Conservation (phyloP, 257 asterid species). For the Solanum habrochaites region DNA sequence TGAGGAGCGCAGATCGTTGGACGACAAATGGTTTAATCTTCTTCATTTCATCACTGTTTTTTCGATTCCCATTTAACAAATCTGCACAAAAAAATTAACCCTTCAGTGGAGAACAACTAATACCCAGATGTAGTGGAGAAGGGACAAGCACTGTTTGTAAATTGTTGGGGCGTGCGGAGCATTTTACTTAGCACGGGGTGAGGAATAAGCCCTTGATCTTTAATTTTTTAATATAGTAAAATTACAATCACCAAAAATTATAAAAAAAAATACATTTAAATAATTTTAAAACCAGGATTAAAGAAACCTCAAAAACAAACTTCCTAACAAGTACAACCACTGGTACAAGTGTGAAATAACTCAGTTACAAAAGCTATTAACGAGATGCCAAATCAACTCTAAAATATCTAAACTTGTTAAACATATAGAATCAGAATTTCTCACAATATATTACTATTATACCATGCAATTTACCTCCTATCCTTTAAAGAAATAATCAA, state of each 20-base stretch:
- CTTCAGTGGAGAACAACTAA: neutral
- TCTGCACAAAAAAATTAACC: slow-evolving; percentile 29
- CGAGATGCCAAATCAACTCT: neutral
- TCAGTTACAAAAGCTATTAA: neutral
- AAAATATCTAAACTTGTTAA: neutral
- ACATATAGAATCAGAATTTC: neutral
- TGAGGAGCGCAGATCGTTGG: slow-evolving; percentile 75
- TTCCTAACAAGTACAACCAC: neutral
- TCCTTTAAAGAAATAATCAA: neutral
- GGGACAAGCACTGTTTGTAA: neutral
- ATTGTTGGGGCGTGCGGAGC: neutral
- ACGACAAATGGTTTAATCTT: slow-evolving; percentile 75
- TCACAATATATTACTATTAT: neutral
- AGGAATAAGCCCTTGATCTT: neutral
- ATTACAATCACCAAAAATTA: neutral
- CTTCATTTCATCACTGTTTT: slow-evolving; percentile 69
- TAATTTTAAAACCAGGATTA: neutral
- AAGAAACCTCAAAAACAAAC: neutral
- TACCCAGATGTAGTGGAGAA: neutral
- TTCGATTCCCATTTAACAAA: slow-evolving; percentile 80
- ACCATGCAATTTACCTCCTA: neutral
- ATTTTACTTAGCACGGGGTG: neutral
- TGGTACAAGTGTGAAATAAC: neutral
- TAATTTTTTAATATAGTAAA: neutral
- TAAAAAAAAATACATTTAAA: neutral